Conservation (phyloP, 2,329 filamentous ascomycete species). For the Zymoseptoria brevis region DNA sequence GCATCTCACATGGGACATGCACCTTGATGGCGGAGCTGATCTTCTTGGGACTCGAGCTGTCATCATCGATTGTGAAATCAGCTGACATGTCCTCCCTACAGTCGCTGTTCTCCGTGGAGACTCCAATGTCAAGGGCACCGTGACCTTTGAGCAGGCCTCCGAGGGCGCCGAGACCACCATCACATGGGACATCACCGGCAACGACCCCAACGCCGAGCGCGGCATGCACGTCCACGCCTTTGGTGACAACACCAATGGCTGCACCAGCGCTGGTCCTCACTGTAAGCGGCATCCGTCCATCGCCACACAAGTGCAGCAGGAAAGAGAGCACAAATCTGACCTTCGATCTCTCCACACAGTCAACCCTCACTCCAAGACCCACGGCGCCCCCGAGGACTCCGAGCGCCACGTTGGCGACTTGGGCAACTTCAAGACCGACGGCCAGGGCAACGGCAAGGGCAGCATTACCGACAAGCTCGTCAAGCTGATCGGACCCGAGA, state of each 20-base stretch:
- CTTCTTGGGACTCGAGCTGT: background rate
- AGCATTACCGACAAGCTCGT: slow-evolving; percentile 70
- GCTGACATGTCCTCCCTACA: slow-evolving; percentile 34
- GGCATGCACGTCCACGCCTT: slow-evolving; percentile 99
- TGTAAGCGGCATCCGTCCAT: slow-evolving; percentile 51
- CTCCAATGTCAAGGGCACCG: slow-evolving; percentile 87
- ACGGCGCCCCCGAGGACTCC: slow-evolving; percentile 77
- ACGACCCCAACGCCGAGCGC: slow-evolving; percentile 92
- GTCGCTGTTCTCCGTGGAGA: slow-evolving; percentile 97
- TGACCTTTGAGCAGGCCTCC: slow-evolving; percentile 86
- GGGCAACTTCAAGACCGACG: slow-evolving; percentile 94
- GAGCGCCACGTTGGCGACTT: slow-evolving; percentile 93
- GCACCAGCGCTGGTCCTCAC: slow-evolving; percentile 95
- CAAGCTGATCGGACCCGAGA: slow-evolving; percentile 94
- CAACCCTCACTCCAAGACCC: slow-evolving; percentile 89
- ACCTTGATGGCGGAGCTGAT: slow-evolving; percentile 5
- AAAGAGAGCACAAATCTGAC: slow-evolving; percentile 1
- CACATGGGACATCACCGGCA: slow-evolving; percentile 83
- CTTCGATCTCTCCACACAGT: slow-evolving; percentile 46
- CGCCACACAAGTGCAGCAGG: background rate
- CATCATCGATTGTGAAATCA: background rate
- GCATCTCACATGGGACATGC: background rate
- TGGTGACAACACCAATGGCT: slow-evolving; percentile 99
- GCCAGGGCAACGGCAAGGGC: slow-evolving; percentile 81
- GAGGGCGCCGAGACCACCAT: slow-evolving; percentile 78